Evolutionary conservation across 345 rosid genomes (phyloP).

Genomic region (Geranium brycei): DNA sequence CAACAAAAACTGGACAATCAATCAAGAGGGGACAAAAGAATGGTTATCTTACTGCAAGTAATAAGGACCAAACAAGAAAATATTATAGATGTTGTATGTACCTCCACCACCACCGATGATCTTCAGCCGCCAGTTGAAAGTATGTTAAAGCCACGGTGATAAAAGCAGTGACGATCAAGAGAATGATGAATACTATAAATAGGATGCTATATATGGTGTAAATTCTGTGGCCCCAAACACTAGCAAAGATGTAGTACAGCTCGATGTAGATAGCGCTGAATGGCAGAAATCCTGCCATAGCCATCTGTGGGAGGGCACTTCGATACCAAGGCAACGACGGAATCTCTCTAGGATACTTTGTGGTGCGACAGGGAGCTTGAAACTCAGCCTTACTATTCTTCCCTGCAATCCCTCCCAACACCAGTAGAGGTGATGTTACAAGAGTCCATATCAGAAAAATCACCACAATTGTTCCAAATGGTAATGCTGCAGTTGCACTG

Average conservation of each 20-base stretch:
- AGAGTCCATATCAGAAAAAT: conserved; percentile 14
- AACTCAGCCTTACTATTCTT: conserved; percentile 35
- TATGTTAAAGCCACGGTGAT: conserved; percentile 31
- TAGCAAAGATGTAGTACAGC: too few species aligned
- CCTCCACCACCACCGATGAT: conserved; percentile 36
- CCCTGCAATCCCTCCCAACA: conserved; percentile 35
- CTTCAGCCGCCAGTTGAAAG: conserved; percentile 38
- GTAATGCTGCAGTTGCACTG: too few species aligned
- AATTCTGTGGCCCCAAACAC: too few species aligned
- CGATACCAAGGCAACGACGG: conserved; percentile 32
- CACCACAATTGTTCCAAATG: too few species aligned
- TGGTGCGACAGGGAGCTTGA: conserved; percentile 34
- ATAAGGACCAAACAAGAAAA: too few species aligned
- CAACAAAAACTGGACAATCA: too few species aligned
- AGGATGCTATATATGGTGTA: too few species aligned
- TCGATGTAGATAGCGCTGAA: too few species aligned
- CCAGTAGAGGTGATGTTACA: conserved; percentile 27
- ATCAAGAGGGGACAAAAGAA: too few species aligned
- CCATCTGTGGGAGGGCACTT: conserved; percentile 30
- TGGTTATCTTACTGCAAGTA: too few species aligned
- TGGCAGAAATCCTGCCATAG: conserved; percentile 22
- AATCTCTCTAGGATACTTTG: conserved; percentile 31
- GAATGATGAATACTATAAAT: too few species aligned
- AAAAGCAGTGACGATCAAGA: conserved; percentile 30
- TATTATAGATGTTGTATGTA: not conserved